These are phyloP conservation scores for Chaetomium globosum DNA, from an alignment of 2,329 filamentous ascomycete species.

Conservation along the genomic window DNA sequence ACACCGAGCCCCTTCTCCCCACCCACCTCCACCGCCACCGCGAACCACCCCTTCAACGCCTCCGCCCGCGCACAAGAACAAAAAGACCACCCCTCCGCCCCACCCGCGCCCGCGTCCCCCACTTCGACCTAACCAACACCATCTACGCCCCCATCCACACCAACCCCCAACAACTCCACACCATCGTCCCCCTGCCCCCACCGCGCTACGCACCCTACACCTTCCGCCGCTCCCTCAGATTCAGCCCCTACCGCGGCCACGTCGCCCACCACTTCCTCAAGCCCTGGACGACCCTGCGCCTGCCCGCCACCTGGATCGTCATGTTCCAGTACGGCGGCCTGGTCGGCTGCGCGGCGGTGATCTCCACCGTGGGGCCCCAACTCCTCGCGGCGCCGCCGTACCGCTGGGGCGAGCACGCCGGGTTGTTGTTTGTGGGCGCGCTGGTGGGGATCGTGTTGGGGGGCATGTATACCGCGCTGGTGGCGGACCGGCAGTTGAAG, in stretches of 20 bases:
- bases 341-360: conserved; percentile 43
- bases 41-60: too few relatives aligned
- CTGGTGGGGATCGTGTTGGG: conserved; percentile 41
- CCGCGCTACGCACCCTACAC: conserved; percentile 30
- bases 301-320: conserved; percentile 44
- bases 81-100: conserved; percentile 22
- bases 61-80: conserved; percentile 2
- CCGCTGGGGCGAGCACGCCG: conserved; percentile 41
- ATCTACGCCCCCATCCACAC: too few relatives aligned
- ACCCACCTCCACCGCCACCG: too few relatives aligned
- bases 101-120: conserved; percentile 23
- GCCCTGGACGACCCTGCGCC: conserved; percentile 39
- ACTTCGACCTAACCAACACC: neutral
- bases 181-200: neutral
- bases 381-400: conserved; percentile 41
- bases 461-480: conserved; percentile 37
- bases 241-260: conserved; percentile 33
- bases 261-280: conserved; percentile 35
- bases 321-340: conserved; percentile 46
- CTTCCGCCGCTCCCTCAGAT: conserved; percentile 37
- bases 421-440: conserved; percentile 43
- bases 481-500: conserved; percentile 34
- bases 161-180: neutral
- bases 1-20: conserved; percentile 18
- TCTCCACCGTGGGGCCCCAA: conserved; percentile 43